Base-by-base conservation (phyloP, 2,329 filamentous ascomycete genomes). In the Ophiostoma ulmi region DNA sequence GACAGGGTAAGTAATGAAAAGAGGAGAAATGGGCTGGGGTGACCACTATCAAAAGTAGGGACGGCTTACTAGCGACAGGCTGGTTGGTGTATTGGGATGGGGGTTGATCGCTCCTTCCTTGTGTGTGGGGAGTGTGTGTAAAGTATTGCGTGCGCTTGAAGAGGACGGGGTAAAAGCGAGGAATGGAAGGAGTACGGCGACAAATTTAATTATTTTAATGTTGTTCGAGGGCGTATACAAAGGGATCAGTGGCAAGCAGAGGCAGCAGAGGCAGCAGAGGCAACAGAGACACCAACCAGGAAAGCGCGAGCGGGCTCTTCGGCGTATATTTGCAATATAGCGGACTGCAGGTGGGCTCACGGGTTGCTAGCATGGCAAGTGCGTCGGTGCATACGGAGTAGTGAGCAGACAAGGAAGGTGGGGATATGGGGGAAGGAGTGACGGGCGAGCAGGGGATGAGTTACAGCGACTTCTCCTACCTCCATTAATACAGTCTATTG, bases 11-110 rank as follows among this genome's bases (percentile, higher is more conserved):
- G 35, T 38, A 31, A 65, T 64, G 39, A 61, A 61, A 69, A 52
- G 68, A 67, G 41, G 68, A 69, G 70, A 71, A 48, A 69, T 22
- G 31, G 67, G 58, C 67, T 7, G 55, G 63, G 68, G 31, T 3
- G 52, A 55, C 41, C 14, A 36, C 48, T 44, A 67, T 41, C 36
- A 48, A 14, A 58, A 55, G 39, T 31, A 63, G 7, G 52, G 35
- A 39, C 41, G 52, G 61, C 31, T 36, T 20, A 64, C 61, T 64
- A 63, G 13, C 20, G 44, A 48, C 44, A 48, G 44, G 44, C 20
- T 20, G 44, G 20, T 17, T 22, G 63, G 35, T 22, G 55, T 58
- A 55, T 69, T 69, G n/a, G 58, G 52, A 55, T 69, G n/a, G 58
- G 52, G 68, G 68, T 22, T 48, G 55, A 38, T 64, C 68, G 39